Evolutionary conservation across 2,329 filamentous ascomycete genomes (phyloP).

Genomic region (Cladorrhinum sp.): DNA sequence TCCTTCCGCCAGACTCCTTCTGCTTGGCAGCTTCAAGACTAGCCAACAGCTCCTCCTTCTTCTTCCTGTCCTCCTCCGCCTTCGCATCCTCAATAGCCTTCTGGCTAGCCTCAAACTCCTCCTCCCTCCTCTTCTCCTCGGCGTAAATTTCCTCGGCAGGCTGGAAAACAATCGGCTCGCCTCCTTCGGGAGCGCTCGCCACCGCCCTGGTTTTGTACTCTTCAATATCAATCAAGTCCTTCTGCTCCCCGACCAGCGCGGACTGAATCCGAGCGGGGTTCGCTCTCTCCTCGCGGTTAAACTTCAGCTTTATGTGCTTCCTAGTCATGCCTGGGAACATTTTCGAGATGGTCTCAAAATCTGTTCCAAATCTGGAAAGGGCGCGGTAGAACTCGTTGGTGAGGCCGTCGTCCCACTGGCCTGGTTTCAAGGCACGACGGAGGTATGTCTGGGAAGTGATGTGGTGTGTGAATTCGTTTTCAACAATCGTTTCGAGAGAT

Average conservation of each 20-base stretch:
- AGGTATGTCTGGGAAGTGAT: slow-evolving; percentile 68
- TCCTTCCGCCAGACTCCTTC: slow-evolving; percentile 11
- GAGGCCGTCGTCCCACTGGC: slow-evolving; percentile 67
- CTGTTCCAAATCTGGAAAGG: slow-evolving; percentile 73
- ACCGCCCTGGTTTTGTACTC: slow-evolving; percentile 54
- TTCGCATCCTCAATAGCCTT: slow-evolving; percentile 47
- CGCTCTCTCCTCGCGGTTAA: slow-evolving; percentile 71
- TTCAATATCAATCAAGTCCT: slow-evolving; percentile 56
- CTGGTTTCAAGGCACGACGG: slow-evolving; percentile 60
- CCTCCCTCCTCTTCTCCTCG: slow-evolving; percentile 44
- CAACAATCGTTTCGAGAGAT: slow-evolving; percentile 63
- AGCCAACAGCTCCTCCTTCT: slow-evolving; percentile 46
- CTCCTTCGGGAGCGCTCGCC: slow-evolving; percentile 36
- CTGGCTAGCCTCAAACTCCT: slow-evolving; percentile 44
- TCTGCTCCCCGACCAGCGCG: slow-evolving; percentile 60
- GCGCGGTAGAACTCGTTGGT: slow-evolving; percentile 75
- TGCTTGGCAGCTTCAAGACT: slow-evolving; percentile 20
- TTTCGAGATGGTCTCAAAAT: slow-evolving; percentile 75
- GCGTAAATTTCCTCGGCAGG: slow-evolving; percentile 52
- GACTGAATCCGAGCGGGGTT: slow-evolving; percentile 62
- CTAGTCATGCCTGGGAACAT: slow-evolving; percentile 72
- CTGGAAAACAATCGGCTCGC: slow-evolving; percentile 39
- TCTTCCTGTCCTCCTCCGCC: slow-evolving; percentile 46
- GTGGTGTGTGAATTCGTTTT: slow-evolving; percentile 72
- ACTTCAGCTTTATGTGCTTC: slow-evolving; percentile 76